phyloP scores from a whole-genome alignment of 768 basidiomycete species.

The Termitomyces sp. region DNA sequence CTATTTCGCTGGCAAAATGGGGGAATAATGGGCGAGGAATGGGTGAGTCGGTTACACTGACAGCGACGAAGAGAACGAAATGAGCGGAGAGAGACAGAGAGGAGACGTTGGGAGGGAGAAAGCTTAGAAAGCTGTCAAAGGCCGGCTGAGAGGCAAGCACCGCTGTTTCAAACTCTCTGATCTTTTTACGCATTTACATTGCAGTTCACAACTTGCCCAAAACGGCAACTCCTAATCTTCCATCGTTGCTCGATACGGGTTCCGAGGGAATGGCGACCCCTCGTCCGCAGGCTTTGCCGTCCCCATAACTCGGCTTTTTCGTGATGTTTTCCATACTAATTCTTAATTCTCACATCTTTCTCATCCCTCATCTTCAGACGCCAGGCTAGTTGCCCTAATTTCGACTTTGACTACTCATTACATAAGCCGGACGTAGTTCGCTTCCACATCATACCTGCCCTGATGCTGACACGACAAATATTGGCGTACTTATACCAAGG shows the following conservation, averaged over 20 bases:
- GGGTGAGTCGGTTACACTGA: conserved; percentile 3
- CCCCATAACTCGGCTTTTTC: conserved; percentile 16
- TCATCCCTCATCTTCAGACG: background rate
- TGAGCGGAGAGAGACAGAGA: conserved; percentile 7
- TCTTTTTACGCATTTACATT: conserved; percentile 27
- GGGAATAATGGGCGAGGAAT: conserved; percentile 7
- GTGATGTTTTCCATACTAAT: conserved; percentile 15
- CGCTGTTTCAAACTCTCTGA: conserved; percentile 26
- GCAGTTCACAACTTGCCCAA: conserved; percentile 23
- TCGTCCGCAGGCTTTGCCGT: background rate
- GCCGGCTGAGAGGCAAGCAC: conserved; percentile 17
- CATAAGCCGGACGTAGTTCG: conserved; percentile 7
- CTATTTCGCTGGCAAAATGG: conserved; percentile 2
- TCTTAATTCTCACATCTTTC: conserved; percentile 8
- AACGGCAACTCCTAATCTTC: conserved; percentile 17
- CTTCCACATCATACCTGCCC: conserved; percentile 8
- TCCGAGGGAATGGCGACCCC: conserved; percentile 3
- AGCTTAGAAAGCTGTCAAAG: conserved; percentile 18
- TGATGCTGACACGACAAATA: background rate
- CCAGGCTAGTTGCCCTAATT: conserved; percentile 2
- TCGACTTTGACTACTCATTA: conserved; percentile 6
- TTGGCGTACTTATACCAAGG: background rate
- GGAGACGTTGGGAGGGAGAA: conserved; percentile 13
- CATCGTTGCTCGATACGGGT: conserved; percentile 3
- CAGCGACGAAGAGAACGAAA: conserved; percentile 10